Conservation (phyloP, 257 asterid genomes). For the Forsythia viridissima region DNA sequence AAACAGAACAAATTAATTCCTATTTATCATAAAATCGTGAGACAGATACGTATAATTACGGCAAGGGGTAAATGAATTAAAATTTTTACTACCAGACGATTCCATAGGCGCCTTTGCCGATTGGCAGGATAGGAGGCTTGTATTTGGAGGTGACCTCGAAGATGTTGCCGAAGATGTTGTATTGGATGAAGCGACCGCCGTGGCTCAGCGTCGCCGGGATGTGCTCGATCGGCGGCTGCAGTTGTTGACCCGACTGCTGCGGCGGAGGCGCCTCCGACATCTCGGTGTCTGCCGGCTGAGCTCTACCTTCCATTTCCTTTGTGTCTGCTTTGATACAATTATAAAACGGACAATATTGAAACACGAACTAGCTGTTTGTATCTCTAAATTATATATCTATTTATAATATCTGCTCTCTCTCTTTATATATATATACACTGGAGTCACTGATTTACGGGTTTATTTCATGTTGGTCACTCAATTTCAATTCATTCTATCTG, state of each 20-base stretch:
- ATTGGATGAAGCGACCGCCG: constrained; percentile 33
- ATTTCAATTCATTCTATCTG: too few species aligned
- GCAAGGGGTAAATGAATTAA: not conserved
- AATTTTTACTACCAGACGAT: constrained; percentile 26
- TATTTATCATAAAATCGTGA: not conserved
- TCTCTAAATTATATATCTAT: not conserved
- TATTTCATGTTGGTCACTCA: too few species aligned
- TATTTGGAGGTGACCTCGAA: constrained; percentile 33
- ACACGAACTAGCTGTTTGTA: not conserved
- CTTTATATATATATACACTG: too few species aligned
- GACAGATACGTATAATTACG: constrained; percentile 1
- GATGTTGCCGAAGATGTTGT: constrained; percentile 31
- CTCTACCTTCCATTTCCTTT: constrained; percentile 21
- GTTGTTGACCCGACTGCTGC: not conserved
- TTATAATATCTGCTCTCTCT: not conserved
- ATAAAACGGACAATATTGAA: not conserved
- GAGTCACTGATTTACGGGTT: too few species aligned
- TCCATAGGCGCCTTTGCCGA: constrained; percentile 37
- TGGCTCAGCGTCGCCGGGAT: constrained; percentile 29
- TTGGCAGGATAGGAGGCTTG: constrained; percentile 33
- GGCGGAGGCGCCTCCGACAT: constrained; percentile 22
- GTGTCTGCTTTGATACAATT: not conserved
- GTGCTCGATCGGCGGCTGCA: constrained; percentile 6
- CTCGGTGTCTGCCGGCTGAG: constrained; percentile 22
- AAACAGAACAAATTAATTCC: not conserved